Base-by-base conservation (phyloP, 768 basidiomycete species). In the Tubosaeta sp. region DNA sequence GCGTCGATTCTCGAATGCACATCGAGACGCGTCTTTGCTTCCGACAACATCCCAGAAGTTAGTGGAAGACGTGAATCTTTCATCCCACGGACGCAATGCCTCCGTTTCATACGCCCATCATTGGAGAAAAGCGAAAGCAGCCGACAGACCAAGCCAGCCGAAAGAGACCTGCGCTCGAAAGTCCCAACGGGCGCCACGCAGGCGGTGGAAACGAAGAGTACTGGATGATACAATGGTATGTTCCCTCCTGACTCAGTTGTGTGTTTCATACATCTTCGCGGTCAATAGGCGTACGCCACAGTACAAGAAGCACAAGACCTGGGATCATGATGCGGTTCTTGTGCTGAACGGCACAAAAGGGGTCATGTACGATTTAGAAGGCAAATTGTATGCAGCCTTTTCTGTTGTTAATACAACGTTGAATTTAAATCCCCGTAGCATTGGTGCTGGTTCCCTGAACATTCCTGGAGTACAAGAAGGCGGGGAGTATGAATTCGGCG, bases 231-330 rank as follows among this genome's bases (percentile, higher is more conserved):
- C 86, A 88, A 69, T 91, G 89, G 88, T 85, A 65, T 38, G 66
- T 57, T 41, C 17, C 27, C 46, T 32, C 17, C 31, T 7, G 25
- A 26, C 32, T 6, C 4, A 31, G 41, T 19, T 14, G 39, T 6
- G 1, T 33, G 22, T 9, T 16, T 8, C 39, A 34, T 29, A 31
- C 8, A 26, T 43, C 19, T 59, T 22, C 33, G 27, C 43, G 38
- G 22, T 37, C 22, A 38, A 27, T 33, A 88, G 86, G 87, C 72
- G 87, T 53, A 77, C 72, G 42, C 84, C 77, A 41, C 87, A 91
- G 66, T 73, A 75, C 35, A 88, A 82, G 72, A 94, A 94, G 69
- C 85, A 93, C 62, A 91, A 92, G 66, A 91, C 87, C 0, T 95
- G 92, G 92, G 91, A 94, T 48, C 91, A 88, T 34, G 89, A 86